phyloP scores from a whole-genome alignment of 768 basidiomycete genomes.

The Coprinopsis sp. region DNA sequence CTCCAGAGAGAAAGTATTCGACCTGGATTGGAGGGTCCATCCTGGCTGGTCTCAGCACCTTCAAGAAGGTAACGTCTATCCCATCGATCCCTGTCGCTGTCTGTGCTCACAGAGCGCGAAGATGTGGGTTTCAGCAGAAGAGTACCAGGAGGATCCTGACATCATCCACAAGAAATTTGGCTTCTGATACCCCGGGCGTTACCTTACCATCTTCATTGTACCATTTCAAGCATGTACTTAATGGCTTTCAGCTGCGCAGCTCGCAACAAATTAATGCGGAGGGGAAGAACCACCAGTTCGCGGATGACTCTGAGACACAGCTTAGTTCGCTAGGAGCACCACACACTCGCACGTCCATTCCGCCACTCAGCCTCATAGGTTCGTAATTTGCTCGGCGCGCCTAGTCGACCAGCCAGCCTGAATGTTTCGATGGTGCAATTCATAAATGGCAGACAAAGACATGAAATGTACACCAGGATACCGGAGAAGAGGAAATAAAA shows the following conservation, averaged over 20 bases:
- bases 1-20: conserved; percentile 98
- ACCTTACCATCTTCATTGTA: conserved; percentile 8
- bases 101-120: conserved; percentile 26
- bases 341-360: too few relatives aligned
- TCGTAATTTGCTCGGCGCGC: too few relatives aligned
- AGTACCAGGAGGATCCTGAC: conserved; percentile 98
- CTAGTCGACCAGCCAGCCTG: too few relatives aligned
- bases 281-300: too few relatives aligned
- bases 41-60: conserved; percentile 90
- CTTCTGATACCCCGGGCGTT: conserved; percentile 42
- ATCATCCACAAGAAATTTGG: conserved; percentile 96
- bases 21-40: conserved; percentile 98
- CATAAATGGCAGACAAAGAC: conserved; percentile 11
- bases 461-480: conserved; percentile 12
- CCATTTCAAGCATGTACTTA: conserved; percentile 9
- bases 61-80: conserved; percentile 88
- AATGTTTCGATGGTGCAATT: conserved; percentile 8
- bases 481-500: conserved; percentile 8
- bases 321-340: too few relatives aligned
- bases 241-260: too few relatives aligned
- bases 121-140: conserved; percentile 99
- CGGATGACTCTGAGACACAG: too few relatives aligned
- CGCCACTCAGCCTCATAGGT: too few relatives aligned
- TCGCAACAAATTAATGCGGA: too few relatives aligned
- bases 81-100: conserved; percentile 5